Evolutionary conservation across 2,329 filamentous ascomycete genomes (phyloP).

Genomic region (Colletotrichum navitas): DNA sequence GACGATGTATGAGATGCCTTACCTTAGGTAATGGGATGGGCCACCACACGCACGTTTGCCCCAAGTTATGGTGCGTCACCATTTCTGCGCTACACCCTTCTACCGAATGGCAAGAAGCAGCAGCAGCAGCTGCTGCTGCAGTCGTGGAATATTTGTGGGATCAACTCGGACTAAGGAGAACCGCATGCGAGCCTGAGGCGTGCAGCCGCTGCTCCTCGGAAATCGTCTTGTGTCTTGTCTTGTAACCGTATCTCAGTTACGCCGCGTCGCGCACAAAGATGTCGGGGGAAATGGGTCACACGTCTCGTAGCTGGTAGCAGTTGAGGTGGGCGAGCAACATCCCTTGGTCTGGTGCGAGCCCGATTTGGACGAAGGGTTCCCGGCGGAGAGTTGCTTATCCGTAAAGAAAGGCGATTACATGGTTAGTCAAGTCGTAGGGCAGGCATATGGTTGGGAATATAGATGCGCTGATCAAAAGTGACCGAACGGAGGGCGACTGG

Average conservation of each 20-base stretch:
- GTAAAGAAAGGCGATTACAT: not conserved
- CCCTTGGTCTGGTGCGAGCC: constrained; percentile 26
- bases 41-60: constrained; percentile 1
- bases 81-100: not conserved
- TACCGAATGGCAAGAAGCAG: not conserved
- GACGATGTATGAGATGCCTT: constrained; percentile 10
- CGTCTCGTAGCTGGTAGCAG: constrained; percentile 9
- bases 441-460: constrained; percentile 10
- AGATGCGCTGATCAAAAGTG: constrained; percentile 4
- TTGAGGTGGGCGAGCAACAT: constrained; percentile 12
- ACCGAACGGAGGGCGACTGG: constrained; percentile 16
- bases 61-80: constrained; percentile 8
- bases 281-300: not conserved
- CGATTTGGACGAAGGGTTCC: constrained; percentile 3
- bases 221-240: not conserved
- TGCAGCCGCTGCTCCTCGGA: not conserved
- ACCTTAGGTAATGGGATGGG: constrained; percentile 19
- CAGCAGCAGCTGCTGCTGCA: not conserved
- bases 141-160: not conserved
- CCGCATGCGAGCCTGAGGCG: not conserved
- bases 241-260: not conserved
- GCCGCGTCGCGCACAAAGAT: constrained; percentile 13
- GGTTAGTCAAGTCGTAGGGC: constrained; percentile 1
- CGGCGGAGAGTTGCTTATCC: constrained; percentile 25
- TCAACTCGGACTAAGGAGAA: not conserved